phyloP scores from a whole-genome alignment of 148 eudicot genomes.

The Heliosperma pusillum region DNA sequence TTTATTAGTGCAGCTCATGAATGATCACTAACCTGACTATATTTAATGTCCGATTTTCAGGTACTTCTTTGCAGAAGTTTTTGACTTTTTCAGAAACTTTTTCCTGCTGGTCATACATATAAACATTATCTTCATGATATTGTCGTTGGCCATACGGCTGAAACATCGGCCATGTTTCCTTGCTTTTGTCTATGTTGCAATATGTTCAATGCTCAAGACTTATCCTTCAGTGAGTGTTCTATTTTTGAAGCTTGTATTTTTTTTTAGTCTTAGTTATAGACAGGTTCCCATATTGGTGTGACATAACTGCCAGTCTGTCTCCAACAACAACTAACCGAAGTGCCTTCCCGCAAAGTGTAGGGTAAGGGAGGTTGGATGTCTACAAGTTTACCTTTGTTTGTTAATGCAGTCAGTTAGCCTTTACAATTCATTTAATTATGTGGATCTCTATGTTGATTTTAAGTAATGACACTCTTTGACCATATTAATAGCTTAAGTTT shows the following conservation, averaged over 20 bases:
- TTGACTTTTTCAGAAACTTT: conserved; percentile 89
- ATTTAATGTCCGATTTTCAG: conserved; percentile 46
- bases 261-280: background rate
- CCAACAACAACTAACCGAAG: background rate
- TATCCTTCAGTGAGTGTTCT: conserved; percentile 83
- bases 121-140: conserved; percentile 87
- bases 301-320: background rate
- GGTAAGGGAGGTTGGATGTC: background rate
- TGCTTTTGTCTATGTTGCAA: conserved; percentile 81
- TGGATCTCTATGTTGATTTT: background rate
- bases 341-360: background rate
- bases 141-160: conserved; percentile 87
- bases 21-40: conserved; percentile 1
- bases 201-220: conserved; percentile 88
- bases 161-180: conserved; percentile 89
- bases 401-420: background rate
- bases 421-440: background rate
- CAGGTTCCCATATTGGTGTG: no score
- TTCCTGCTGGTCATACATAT: conserved; percentile 84
- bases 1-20: background rate
- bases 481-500: background rate
- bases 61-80: conserved; percentile 99
- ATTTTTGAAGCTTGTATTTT: background rate
- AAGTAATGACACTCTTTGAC: background rate
- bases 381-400: background rate